A percentile compares a stretch with the other conserved stretches of the same genome.
These are phyloP conservation scores for Pelargonium nanum DNA, from an alignment of 345 rosid genomes.

Conservation along the genomic window DNA sequence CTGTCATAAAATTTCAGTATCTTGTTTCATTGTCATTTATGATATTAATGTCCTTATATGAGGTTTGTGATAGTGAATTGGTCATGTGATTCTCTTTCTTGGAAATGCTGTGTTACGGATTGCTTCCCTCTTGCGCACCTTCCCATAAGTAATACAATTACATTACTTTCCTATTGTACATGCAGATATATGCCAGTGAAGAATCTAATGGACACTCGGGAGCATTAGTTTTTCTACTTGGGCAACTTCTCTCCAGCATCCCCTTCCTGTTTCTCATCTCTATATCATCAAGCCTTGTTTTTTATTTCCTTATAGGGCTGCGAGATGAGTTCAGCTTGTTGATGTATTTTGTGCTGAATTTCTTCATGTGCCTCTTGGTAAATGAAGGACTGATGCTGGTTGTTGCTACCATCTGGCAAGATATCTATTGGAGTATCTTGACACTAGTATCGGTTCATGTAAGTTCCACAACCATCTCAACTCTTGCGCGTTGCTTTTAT, in stretches of 20 bases:
- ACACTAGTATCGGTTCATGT: conserved; percentile 55
- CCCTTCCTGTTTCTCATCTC: conserved; percentile 94
- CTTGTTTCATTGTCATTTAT: no score
- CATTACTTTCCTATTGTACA: background rate
- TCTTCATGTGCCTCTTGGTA: conserved; percentile 80
- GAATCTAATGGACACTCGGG: conserved; percentile 87
- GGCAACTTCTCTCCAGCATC: conserved; percentile 89
- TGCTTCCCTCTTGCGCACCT: no score
- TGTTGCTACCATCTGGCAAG: conserved; percentile 55
- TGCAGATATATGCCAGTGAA: conserved; percentile 74
- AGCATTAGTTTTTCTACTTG: conserved; percentile 73
- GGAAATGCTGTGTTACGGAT: no score
- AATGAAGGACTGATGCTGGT: conserved; percentile 84
- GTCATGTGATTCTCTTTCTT: no score
- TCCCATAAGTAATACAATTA: no score
- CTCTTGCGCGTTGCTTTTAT: background rate
- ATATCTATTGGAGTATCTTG: conserved; percentile 70
- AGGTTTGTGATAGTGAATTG: no score
- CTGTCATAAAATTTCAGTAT: no score
- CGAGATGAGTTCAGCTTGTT: conserved; percentile 83
- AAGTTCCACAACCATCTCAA: conserved; percentile 22
- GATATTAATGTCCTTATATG: no score
- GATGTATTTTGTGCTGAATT: conserved; percentile 96
- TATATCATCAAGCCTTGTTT: conserved; percentile 87
- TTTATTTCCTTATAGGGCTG: conserved; percentile 85